Evolutionary conservation across 2,329 filamentous ascomycete genomes (phyloP), one percentile per base, ranked within the genome.

Genomic region (Aspergillus neotritici): DNA sequence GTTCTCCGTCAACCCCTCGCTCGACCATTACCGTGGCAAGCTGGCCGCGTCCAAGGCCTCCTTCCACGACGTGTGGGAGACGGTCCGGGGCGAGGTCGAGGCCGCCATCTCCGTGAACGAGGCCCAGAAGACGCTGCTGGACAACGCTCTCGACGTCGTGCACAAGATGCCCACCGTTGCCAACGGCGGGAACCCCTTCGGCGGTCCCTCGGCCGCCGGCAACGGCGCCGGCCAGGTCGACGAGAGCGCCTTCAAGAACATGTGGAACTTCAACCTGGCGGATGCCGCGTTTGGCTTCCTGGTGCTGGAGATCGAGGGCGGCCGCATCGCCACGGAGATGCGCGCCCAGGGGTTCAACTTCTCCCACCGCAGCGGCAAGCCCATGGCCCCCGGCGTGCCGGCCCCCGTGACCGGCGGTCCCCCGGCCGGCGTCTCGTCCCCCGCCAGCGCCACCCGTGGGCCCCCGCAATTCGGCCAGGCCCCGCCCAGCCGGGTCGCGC

Each of bases 241-340:
- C 51, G 93, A 98, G 74, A 96, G 90, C 59, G 93, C 93, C 1
- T 98, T 98, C 79, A 98, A 98, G 76, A 98, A 98, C 66, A 97
- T 97, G 93, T 98, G 93, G 93, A 98, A 98, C 69, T 98, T 98
- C 72, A 97, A 97, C 67, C 71, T 98, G 53, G 93, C 93, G 25
- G 93, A 98, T 72, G 93, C 93, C 43, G 91, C 93, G 14, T 98
- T 97, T 65, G 93, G 93, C 48, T 98, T 89, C 76, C 76, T 98
- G 40, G 89, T 97, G 12, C 72, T 98, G 45, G 93, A 98, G 65
- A 84, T 98, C 47, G 93, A 98, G 63, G 87, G 89, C 61, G 93
- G 93, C 40, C 83, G 93, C 34, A 97, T 98, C 56, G 93, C 90
- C 36, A 98, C 93, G 0, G 93, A 98, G 71, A 98, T 98, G 93